These are phyloP conservation scores for Raffaelea deltoideospora DNA, from an alignment of 2,329 filamentous ascomycete species.

Conservation along the genomic window DNA sequence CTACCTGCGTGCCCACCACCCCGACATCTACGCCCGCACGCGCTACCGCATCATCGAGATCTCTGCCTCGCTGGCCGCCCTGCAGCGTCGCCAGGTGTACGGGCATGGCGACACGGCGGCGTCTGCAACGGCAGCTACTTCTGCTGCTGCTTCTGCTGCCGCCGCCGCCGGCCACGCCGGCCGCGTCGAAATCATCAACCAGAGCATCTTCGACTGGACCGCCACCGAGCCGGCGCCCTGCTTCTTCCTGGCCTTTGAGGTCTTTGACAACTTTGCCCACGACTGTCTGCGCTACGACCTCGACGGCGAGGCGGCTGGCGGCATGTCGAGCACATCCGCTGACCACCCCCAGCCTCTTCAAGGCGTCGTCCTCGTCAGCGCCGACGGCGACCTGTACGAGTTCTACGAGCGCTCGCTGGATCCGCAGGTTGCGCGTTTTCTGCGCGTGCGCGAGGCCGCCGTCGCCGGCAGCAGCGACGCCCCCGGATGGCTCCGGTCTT, in stretches of 20 bases:
- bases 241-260: conserved; percentile 95
- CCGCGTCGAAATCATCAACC: conserved; percentile 89
- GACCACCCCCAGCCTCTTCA: conserved; percentile 52
- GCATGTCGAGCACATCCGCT: background rate
- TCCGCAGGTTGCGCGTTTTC: conserved; percentile 65
- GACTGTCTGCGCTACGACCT: conserved; percentile 86
- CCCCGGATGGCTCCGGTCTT: no score
- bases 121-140: background rate
- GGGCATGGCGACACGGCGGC: background rate
- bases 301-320: conserved; percentile 42
- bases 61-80: conserved; percentile 59
- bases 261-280: conserved; percentile 97
- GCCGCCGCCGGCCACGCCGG: conserved; percentile 60
- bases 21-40: conserved; percentile 85
- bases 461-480: conserved; percentile 42
- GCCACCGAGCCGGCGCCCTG: conserved; percentile 79
- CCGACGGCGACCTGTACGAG: conserved; percentile 79
- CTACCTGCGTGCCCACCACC: conserved; percentile 80
- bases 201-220: conserved; percentile 88
- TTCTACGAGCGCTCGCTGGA: conserved; percentile 77
- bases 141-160: conserved; percentile 4
- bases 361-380: conserved; percentile 75
- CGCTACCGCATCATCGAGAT: conserved; percentile 96
- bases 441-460: conserved; percentile 71
- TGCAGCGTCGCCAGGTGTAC: conserved; percentile 57